A percentile compares a stretch with the other conserved stretches of the same genome.
phyloP scores from a whole-genome alignment of 1,284 basidiomycete species.

The Boletus subluridellus region DNA sequence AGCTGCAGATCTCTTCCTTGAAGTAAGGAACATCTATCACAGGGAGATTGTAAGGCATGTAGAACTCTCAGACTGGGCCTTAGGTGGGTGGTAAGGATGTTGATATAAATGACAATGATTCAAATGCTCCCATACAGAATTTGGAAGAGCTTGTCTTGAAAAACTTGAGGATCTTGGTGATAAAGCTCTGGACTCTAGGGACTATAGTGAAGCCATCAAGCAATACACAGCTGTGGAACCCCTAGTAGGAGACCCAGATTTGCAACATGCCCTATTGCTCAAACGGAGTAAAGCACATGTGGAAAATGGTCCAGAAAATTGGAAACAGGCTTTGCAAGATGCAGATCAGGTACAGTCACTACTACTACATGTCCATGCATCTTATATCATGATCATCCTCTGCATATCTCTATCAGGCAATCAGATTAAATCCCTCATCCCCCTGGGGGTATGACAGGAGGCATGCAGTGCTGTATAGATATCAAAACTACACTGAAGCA shows the following conservation, averaged over 20 bases:
- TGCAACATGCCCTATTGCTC: neutral
- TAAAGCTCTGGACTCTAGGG: neutral
- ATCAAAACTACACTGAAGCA: neutral
- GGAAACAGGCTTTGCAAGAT: neutral
- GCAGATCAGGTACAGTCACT: neutral
- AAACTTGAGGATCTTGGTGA: neutral
- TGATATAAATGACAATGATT: neutral
- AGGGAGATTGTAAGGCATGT: neutral
- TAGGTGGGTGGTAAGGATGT: neutral
- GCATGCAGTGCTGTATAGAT: neutral
- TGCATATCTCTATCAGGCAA: neutral
- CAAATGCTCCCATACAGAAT: neutral
- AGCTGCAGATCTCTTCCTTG: neutral
- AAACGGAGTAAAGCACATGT: conserved; percentile 1
- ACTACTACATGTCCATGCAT: neutral
- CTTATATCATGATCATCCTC: too few species aligned
- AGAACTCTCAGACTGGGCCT: neutral
- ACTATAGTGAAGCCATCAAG: neutral
- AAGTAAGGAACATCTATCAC: neutral
- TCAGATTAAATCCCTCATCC: neutral
- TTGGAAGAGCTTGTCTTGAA: neutral
- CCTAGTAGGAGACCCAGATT: neutral
- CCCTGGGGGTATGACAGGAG: neutral
- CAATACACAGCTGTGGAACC: neutral
- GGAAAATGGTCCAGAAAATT: neutral